phyloP scores from a whole-genome alignment of 768 basidiomycete species.

The Xerocomellus chrysenteron region DNA sequence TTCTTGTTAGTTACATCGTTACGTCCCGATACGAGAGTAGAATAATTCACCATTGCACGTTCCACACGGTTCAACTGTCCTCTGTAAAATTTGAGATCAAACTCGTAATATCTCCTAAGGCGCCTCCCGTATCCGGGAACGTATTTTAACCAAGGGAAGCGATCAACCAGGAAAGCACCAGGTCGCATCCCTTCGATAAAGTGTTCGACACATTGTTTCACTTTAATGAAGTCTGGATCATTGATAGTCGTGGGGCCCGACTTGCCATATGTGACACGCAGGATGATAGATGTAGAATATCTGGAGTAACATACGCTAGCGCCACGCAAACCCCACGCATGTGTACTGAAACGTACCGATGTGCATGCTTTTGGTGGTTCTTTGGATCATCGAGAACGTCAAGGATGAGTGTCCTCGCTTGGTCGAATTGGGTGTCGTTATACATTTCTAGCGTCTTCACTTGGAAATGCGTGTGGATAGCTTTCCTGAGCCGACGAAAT shows the following conservation, averaged over 20 bases:
- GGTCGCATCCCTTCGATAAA: conserved; percentile 32
- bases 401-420: conserved; percentile 20
- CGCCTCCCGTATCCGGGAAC: conserved; percentile 60
- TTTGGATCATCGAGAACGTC: conserved; percentile 35
- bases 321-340: not conserved
- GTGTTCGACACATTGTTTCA: conserved; percentile 20
- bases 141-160: conserved; percentile 37
- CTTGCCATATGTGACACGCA: conserved; percentile 29
- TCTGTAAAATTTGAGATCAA: conserved; percentile 53
- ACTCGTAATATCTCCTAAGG: conserved; percentile 48
- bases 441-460: conserved; percentile 47
- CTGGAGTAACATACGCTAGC: conserved; percentile 14
- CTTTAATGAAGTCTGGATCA: conserved; percentile 23
- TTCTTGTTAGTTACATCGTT: not conserved
- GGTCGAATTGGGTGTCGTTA: conserved; percentile 42
- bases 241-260: conserved; percentile 15
- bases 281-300: conserved; percentile 25
- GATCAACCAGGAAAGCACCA: conserved; percentile 37
- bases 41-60: conserved; percentile 37
- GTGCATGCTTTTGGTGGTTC: conserved; percentile 41
- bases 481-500: conserved; percentile 55
- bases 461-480: conserved; percentile 53
- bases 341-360: conserved; percentile 41
- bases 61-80: conserved; percentile 45
- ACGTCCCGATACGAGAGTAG: not conserved